Conservation (phyloP, 75 land plant species). For the Larix kaempferi region DNA sequence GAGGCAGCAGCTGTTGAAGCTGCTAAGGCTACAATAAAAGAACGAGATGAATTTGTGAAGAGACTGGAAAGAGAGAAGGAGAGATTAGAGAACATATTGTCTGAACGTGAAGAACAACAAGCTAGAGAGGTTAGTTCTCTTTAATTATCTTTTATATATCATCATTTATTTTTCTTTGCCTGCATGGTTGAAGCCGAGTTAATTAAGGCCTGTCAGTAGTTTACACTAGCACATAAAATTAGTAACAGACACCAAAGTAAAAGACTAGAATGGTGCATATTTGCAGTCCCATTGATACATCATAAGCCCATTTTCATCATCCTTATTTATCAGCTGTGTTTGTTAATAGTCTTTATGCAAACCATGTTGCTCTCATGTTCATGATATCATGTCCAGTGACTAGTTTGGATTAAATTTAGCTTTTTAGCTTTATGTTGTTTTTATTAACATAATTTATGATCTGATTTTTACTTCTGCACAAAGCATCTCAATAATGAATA, state of each 20-base stretch:
- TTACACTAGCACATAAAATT: neutral
- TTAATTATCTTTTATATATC: neutral
- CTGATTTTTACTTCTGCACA: too few species aligned
- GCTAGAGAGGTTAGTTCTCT: conserved; percentile 58
- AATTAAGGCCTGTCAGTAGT: neutral
- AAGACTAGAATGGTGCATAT: neutral
- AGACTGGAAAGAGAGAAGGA: conserved; percentile 79
- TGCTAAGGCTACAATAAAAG: conserved; percentile 47
- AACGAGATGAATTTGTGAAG: conserved; percentile 63
- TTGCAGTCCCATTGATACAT: neutral
- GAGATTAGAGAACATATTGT: conserved; percentile 66
- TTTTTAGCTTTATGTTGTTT: too few species aligned
- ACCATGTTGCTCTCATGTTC: too few species aligned
- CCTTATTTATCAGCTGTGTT: neutral
- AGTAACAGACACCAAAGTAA: neutral
- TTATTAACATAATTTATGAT: too few species aligned
- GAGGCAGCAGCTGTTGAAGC: conserved; percentile 53
- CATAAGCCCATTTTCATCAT: neutral
- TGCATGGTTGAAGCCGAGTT: neutral
- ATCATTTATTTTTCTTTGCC: neutral
- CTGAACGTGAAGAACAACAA: conserved; percentile 77
- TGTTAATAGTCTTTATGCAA: neutral
- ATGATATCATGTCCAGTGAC: too few species aligned
- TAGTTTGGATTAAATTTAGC: too few species aligned
- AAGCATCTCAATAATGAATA: too few species aligned